Conservation (phyloP, 441 rosid genomes). For the Aleurites moluccanus region DNA sequence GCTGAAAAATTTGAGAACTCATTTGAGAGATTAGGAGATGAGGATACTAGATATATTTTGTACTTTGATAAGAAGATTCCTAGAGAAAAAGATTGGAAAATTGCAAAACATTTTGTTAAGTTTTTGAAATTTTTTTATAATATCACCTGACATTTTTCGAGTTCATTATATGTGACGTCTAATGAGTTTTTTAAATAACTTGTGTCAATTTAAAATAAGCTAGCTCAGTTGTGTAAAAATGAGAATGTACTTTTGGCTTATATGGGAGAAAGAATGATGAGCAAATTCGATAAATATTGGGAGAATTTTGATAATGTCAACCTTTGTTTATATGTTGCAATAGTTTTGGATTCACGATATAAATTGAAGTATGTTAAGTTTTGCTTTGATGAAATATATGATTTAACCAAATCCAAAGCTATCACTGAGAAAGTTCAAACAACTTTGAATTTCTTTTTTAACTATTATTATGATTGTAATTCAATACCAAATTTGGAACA, state of each 20-base stretch:
- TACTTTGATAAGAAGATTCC: neutral
- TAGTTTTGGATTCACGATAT: conserved; percentile 4
- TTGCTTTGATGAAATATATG: neutral
- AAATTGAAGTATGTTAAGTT: neutral
- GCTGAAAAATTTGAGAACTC: conserved; percentile 3
- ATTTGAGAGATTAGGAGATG: neutral
- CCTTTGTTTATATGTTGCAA: conserved; percentile 4
- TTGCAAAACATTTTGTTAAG: neutral
- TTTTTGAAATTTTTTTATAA: neutral
- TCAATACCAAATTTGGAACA: too few relatives aligned
- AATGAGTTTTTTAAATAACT: neutral
- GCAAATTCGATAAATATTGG: conserved; percentile 15
- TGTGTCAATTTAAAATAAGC: neutral
- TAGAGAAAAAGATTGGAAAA: neutral
- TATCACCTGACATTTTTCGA: neutral
- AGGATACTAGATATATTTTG: neutral
- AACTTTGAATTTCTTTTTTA: too few relatives aligned
- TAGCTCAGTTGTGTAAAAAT: neutral
- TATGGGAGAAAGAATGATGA: neutral
- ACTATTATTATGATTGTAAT: too few relatives aligned
- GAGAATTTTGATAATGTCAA: neutral
- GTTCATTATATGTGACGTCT: neutral
- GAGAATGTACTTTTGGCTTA: neutral
- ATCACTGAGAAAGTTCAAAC: too few relatives aligned
- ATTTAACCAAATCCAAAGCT: neutral